Conservation (phyloP, 1,284 basidiomycete species). For the Ganoderma leucocontextum region DNA sequence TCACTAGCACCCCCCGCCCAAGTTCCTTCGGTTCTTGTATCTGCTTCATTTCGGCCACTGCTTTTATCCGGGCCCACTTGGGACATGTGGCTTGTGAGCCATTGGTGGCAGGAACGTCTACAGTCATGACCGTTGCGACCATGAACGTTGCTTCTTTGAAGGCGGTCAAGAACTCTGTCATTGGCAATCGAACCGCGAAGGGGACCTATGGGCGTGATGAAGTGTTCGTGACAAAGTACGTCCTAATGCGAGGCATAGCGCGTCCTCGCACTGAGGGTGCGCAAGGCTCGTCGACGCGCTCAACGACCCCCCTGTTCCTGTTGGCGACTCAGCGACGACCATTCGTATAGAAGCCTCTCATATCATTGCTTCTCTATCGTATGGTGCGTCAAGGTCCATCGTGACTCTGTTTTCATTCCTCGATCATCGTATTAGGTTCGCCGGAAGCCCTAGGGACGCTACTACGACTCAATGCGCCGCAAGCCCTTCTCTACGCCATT, state of each 20-base stretch:
- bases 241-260: constrained; percentile 23
- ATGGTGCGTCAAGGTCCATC: constrained; percentile 50
- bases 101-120: not conserved
- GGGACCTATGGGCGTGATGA: constrained; percentile 60
- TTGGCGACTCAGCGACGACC: constrained; percentile 52
- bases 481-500: constrained; percentile 65
- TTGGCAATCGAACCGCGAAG: constrained; percentile 79
- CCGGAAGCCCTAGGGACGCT: constrained; percentile 65
- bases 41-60: not conserved
- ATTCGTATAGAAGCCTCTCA: constrained; percentile 76
- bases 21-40: not conserved
- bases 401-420: not conserved
- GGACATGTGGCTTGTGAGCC: constrained; percentile 15
- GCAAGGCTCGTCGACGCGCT: constrained; percentile 65
- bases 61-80: not conserved
- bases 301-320: constrained; percentile 48
- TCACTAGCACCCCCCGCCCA: not conserved
- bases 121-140: constrained; percentile 49
- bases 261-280: constrained; percentile 8
- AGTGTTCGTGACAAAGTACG: constrained; percentile 61
- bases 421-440: constrained; percentile 52
- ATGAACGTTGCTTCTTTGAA: constrained; percentile 58
- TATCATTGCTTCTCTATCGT: constrained; percentile 74
- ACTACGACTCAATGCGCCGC: constrained; percentile 60
- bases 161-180: constrained; percentile 73